A percentile compares a stretch with the other conserved stretches of the same genome.
Conservation (phyloP, 192 early-diverging fungal species). For the Rhizophagus clarus region DNA sequence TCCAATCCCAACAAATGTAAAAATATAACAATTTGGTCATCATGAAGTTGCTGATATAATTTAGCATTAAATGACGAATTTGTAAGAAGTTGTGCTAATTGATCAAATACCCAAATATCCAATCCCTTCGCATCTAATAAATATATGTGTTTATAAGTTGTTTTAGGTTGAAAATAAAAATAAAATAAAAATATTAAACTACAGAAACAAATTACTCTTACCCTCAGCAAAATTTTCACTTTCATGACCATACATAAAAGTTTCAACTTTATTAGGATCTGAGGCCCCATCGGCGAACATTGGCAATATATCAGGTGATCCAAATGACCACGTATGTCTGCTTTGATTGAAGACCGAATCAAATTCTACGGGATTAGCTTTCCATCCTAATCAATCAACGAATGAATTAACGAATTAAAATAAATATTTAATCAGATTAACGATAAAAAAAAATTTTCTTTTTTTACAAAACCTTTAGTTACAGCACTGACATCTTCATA, state of each 20-base stretch:
- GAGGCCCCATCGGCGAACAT: conserved; percentile 95
- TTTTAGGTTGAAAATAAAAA: not conserved
- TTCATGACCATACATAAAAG: conserved; percentile 87
- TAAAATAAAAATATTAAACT: not conserved
- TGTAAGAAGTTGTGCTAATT: conserved; percentile 73
- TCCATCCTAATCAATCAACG: conserved; percentile 73
- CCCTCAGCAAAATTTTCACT: conserved; percentile 86
- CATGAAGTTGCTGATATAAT: conserved; percentile 61
- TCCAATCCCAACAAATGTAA: conserved; percentile 94
- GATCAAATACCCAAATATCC: conserved; percentile 92
- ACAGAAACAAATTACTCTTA: conserved; percentile 23
- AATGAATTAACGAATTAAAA: not conserved
- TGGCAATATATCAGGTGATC: conserved; percentile 94
- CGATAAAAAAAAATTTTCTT: not conserved
- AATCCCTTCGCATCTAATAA: conserved; percentile 77
- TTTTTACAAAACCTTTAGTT: conserved; percentile 71
- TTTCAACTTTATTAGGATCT: conserved; percentile 76
- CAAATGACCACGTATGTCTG: conserved; percentile 95
- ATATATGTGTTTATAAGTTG: not conserved
- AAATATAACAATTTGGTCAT: conserved; percentile 87
- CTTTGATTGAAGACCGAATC: conserved; percentile 96
- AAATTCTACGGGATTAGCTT: conserved; percentile 96
- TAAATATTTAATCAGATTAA: not conserved
- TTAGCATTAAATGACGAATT: conserved; percentile 45
- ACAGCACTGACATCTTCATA: conserved; percentile 99